Conservation (phyloP, 768 basidiomycete species). For the Podaxis carcinomalis region DNA sequence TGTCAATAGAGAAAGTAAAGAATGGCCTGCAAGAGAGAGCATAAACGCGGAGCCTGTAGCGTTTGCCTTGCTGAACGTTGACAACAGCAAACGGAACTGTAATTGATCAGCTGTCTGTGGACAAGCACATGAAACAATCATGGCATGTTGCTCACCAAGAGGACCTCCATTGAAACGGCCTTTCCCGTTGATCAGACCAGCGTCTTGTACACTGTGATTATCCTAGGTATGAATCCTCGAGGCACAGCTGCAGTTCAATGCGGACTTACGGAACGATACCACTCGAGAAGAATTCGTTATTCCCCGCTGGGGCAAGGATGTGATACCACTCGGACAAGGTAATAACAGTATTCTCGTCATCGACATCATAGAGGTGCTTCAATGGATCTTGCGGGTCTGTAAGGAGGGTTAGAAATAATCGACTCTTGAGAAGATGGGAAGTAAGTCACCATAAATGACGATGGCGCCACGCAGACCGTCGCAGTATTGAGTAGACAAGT, state of each 20-base stretch:
- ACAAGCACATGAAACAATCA: background rate
- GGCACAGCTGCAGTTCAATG: background rate
- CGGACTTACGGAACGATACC: slow-evolving; percentile 10
- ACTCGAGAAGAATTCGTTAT: background rate
- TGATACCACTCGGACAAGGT: slow-evolving; percentile 16
- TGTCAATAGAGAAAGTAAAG: slow-evolving; percentile 34
- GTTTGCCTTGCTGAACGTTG: slow-evolving; percentile 35
- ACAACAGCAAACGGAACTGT: slow-evolving; percentile 24
- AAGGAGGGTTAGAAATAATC: background rate
- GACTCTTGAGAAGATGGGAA: background rate
- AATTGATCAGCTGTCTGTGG: background rate
- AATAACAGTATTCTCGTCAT: slow-evolving; percentile 13
- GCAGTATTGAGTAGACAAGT: slow-evolving; percentile 18
- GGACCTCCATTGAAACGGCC: slow-evolving; percentile 20
- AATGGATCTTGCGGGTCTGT: slow-evolving; percentile 13
- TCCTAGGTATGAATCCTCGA: slow-evolving; percentile 10
- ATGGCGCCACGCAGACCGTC: slow-evolving; percentile 13
- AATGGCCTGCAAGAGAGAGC: slow-evolving; percentile 41
- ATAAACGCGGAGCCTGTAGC: slow-evolving; percentile 53
- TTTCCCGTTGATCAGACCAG: slow-evolving; percentile 18
- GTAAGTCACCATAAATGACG: slow-evolving; percentile 13
- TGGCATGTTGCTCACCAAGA: background rate
- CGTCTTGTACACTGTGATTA: slow-evolving; percentile 15
- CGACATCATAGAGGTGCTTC: slow-evolving; percentile 11
- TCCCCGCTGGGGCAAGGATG: background rate